A percentile compares a stretch with the other conserved stretches of the same genome.
These are phyloP conservation scores for Aaosphaeria pasadenensis DNA, from an alignment of 2,329 filamentous ascomycete genomes.

Conservation along the genomic window DNA sequence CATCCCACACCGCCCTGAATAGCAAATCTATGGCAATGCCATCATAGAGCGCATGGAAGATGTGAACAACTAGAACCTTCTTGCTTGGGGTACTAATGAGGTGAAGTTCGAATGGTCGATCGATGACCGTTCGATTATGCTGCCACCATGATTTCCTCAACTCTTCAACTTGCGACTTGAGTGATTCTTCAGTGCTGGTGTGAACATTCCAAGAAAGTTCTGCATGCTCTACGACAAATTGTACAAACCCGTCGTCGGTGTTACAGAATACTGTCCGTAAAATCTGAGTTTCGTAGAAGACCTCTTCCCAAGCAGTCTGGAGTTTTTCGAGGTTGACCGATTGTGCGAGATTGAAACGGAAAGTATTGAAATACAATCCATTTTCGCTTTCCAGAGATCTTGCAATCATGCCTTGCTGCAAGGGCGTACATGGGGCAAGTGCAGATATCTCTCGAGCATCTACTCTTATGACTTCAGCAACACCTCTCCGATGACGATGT, in stretches of 20 bases:
- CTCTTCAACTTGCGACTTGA: constrained; percentile 34
- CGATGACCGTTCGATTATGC: constrained; percentile 50
- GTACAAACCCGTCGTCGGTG: constrained; percentile 73
- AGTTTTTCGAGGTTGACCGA: constrained; percentile 50
- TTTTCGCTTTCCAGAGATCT: constrained; percentile 58
- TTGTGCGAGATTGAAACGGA: constrained; percentile 57
- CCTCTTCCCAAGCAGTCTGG: constrained; percentile 54
- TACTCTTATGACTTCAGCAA: constrained; percentile 54
- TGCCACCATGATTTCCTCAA: constrained; percentile 53
- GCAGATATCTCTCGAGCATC: constrained; percentile 60
- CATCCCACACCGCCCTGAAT: constrained; percentile 55
- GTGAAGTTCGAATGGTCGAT: constrained; percentile 53
- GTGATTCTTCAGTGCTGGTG: constrained; percentile 16
- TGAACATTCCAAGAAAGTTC: constrained; percentile 46
- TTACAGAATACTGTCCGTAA: constrained; percentile 70
- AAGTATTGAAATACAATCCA: constrained; percentile 73
- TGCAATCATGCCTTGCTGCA: constrained; percentile 85
- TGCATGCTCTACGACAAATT: constrained; percentile 58
- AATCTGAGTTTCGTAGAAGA: constrained; percentile 57
- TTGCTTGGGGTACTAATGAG: constrained; percentile 33
- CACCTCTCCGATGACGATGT: constrained; percentile 56
- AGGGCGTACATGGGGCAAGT: constrained; percentile 76
- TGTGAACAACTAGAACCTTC: constrained; percentile 57
- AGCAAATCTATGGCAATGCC: constrained; percentile 73
- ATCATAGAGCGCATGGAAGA: constrained; percentile 88